Conservation (phyloP, 345 rosid species). For the Eucalyptus cloeziana region DNA sequence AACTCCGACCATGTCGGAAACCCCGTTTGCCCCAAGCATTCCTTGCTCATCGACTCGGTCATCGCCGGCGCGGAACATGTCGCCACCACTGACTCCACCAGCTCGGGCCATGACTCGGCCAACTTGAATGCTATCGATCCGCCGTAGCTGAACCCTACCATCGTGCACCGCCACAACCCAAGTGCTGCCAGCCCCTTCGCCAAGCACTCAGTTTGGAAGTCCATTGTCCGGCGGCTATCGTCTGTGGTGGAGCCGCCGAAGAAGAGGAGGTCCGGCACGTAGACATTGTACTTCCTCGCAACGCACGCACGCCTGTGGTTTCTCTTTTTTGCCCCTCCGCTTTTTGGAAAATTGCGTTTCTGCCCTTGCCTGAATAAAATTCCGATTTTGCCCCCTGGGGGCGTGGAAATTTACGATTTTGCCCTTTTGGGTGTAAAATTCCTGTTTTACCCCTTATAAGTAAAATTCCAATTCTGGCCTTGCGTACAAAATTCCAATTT, state of each 20-base stretch:
- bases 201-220: constrained; percentile 29
- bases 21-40: neutral
- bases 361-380: too few relatives aligned
- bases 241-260: constrained; percentile 32
- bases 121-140: constrained; percentile 33
- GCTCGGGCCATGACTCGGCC: constrained; percentile 18
- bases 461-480: too few relatives aligned
- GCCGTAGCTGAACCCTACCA: constrained; percentile 34
- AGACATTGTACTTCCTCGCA: constrained; percentile 17
- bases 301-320: too few relatives aligned
- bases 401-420: too few relatives aligned
- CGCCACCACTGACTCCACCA: constrained; percentile 28
- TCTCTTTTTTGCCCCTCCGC: too few relatives aligned
- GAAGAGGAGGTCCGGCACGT: constrained; percentile 41
- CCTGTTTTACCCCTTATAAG: too few relatives aligned
- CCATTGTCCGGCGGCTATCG: constrained; percentile 3
- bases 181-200: constrained; percentile 19
- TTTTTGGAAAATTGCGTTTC: too few relatives aligned
- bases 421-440: too few relatives aligned
- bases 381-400: too few relatives aligned
- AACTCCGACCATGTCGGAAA: constrained; percentile 9
- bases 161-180: constrained; percentile 17
- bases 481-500: too few relatives aligned
- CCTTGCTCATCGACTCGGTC: constrained; percentile 16
- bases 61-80: constrained; percentile 5